Conservation (phyloP, 345 rosid species). For the Populus euphratica region DNA sequence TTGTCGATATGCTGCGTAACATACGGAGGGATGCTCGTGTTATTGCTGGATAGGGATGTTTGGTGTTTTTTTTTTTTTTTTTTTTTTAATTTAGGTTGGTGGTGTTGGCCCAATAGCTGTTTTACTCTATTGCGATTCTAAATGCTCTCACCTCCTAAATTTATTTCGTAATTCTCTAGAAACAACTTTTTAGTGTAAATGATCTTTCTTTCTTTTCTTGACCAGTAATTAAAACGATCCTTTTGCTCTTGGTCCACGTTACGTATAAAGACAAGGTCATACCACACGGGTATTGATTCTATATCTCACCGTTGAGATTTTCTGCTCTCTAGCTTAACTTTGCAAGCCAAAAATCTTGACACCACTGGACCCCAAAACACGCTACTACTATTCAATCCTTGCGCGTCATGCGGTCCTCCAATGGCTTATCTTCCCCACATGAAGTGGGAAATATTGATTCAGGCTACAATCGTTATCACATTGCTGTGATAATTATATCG, state of each 20-base stretch:
- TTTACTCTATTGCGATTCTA: neutral
- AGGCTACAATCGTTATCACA: slow-evolving; percentile 5
- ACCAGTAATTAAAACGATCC: neutral
- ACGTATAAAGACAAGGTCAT: slow-evolving; percentile 5
- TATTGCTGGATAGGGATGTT: neutral
- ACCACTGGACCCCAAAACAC: slow-evolving; percentile 11
- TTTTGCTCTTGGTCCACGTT: neutral
- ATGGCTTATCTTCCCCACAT: slow-evolving; percentile 15
- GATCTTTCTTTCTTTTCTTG: neutral
- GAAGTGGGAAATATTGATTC: slow-evolving; percentile 16
- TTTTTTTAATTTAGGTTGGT: slow-evolving; percentile 6
- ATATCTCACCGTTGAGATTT: neutral
- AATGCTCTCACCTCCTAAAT: neutral
- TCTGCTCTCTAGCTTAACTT: neutral
- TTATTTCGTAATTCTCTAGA: neutral
- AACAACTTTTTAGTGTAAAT: neutral
- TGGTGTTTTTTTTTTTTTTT: neutral
- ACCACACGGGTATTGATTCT: neutral
- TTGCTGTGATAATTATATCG: neutral
- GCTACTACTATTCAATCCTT: neutral
- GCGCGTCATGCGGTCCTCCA: neutral
- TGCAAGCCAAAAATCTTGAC: slow-evolving; percentile 10
- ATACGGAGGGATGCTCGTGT: neutral
- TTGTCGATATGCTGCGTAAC: neutral
- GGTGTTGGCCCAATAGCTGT: slow-evolving; percentile 12